Base-by-base conservation (phyloP, 257 asterid genomes). In the Thymus mandschuricus region DNA sequence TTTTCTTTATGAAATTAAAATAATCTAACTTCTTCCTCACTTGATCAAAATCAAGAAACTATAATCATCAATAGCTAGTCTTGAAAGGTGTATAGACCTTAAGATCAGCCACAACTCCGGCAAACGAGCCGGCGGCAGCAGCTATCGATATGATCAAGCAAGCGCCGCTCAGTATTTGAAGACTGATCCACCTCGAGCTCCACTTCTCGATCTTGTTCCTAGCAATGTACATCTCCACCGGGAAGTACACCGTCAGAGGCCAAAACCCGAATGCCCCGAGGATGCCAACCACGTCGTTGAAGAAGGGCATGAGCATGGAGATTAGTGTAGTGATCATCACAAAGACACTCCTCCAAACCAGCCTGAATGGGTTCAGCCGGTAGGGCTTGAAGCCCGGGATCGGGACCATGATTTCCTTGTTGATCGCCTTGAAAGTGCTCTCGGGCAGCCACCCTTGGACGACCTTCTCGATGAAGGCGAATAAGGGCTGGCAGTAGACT, bases 51-150 rank as follows among this genome's bases (percentile, higher is more conserved):
- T 40, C 8, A n/a, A 28, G 0, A 60, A 3, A 51, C 6, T 6
- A 60, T 48, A 21, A 60, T 50, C 4, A 65, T 75, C 80, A 79
- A 34, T 75, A 75, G 28, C 52, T 79, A 75, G 76, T 67, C 65
- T 75, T 55, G 67, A 86, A 86, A 54, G 85, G 86, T 74, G 70
- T 79, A 65, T 69, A 83, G 27, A 57, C 68, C 60, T 76, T 70
- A 40, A 82, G 80, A 38, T 83, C 81, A 12, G 60, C 30, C 11
- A 71, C 79, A 52, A 85, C 80, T 29, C 88, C 90, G 11, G 84
- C 85, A 64, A 86, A n/a, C 3, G 88, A 86, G 21, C 90, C 90
- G 70, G 71, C 86, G 31, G 81, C 88, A 38, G 86, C 90, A 45
- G 82, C 86, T 49, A 77, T 68, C 3, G 88, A 83, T 9, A 85